A percentile compares a stretch with the other conserved stretches of the same genome.
phyloP scores from a whole-genome alignment of 352 stramenopile genomes.

The Globisporangium carolinianum region DNA sequence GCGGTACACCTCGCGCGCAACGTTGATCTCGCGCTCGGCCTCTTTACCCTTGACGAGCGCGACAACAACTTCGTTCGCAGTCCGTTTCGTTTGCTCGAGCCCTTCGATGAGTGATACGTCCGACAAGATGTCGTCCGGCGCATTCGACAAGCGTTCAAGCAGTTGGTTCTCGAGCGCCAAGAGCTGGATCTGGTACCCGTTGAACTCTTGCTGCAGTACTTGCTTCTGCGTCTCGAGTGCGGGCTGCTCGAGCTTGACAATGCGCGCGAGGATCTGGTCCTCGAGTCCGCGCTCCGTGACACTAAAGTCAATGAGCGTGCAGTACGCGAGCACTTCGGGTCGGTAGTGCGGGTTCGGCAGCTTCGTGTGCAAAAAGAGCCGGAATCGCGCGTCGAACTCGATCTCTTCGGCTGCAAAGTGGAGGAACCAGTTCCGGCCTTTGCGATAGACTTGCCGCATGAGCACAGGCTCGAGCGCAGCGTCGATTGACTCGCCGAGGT shows the following conservation, averaged over 20 bases:
- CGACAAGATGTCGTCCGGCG: conserved; percentile 87
- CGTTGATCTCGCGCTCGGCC: conserved; percentile 87
- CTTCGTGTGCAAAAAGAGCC: conserved; percentile 89
- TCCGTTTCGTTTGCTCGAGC: conserved; percentile 88
- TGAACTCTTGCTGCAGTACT: conserved; percentile 85
- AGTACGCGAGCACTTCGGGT: conserved; percentile 89
- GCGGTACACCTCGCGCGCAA: conserved; percentile 87
- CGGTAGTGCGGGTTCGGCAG: conserved; percentile 90
- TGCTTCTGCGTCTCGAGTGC: conserved; percentile 87
- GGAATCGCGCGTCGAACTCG: conserved; percentile 84
- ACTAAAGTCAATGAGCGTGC: conserved; percentile 93
- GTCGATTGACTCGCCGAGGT: conserved; percentile 83
- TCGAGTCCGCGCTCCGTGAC: conserved; percentile 88
- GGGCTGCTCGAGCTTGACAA: conserved; percentile 88
- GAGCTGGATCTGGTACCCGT: conserved; percentile 91
- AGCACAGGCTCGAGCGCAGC: conserved; percentile 85
- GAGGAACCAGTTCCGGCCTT: conserved; percentile 86
- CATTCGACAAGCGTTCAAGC: conserved; percentile 87
- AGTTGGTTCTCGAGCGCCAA: conserved; percentile 86
- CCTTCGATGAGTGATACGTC: conserved; percentile 91
- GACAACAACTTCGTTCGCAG: conserved; percentile 78
- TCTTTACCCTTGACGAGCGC: conserved; percentile 83
- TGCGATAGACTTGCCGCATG: conserved; percentile 83
- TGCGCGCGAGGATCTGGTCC: conserved; percentile 84
- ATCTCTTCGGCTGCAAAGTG: conserved; percentile 86